Conservation (phyloP, 2,329 filamentous ascomycete species). For the Tolypocladium endophyticum region DNA sequence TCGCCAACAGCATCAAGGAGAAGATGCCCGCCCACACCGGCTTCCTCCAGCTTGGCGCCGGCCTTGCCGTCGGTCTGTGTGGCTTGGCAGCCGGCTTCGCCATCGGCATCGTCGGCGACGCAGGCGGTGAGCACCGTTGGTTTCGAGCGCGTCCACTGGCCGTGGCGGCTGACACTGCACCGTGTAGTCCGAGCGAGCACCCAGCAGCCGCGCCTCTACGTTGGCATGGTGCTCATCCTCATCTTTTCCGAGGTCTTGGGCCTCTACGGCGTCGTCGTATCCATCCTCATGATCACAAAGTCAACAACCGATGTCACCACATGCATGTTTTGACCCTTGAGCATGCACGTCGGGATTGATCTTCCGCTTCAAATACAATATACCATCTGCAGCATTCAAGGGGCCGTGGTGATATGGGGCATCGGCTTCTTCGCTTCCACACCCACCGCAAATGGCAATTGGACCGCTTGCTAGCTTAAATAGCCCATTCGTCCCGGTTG, state of each 20-base stretch:
- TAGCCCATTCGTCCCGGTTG: conserved; percentile 69
- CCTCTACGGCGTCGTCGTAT: conserved; percentile 35
- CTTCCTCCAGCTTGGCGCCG: conserved; percentile 33
- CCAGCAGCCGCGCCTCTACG: conserved; percentile 35
- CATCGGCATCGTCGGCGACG: conserved; percentile 35
- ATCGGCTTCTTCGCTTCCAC: neutral
- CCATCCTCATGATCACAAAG: conserved; percentile 36
- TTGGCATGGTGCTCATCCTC: conserved; percentile 36
- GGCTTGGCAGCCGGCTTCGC: conserved; percentile 35
- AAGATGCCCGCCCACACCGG: conserved; percentile 31
- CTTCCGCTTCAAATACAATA: neutral
- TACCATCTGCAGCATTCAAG: neutral
- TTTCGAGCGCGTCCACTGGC: neutral
- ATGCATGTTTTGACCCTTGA: conserved; percentile 20
- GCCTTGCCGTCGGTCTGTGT: conserved; percentile 31
- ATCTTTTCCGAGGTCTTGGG: conserved; percentile 36
- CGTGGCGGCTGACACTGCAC: neutral
- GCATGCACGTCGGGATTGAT: neutral
- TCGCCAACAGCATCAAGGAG: conserved; percentile 27
- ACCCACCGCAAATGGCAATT: neutral
- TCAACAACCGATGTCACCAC: conserved; percentile 26
- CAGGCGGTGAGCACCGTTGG: conserved; percentile 23
- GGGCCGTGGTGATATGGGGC: neutral
- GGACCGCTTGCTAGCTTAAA: conserved; percentile 24
- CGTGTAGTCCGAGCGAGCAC: conserved; percentile 30